phyloP scores from a whole-genome alignment of 164 flowering plant genomes.

The Liriodendron chinense region DNA sequence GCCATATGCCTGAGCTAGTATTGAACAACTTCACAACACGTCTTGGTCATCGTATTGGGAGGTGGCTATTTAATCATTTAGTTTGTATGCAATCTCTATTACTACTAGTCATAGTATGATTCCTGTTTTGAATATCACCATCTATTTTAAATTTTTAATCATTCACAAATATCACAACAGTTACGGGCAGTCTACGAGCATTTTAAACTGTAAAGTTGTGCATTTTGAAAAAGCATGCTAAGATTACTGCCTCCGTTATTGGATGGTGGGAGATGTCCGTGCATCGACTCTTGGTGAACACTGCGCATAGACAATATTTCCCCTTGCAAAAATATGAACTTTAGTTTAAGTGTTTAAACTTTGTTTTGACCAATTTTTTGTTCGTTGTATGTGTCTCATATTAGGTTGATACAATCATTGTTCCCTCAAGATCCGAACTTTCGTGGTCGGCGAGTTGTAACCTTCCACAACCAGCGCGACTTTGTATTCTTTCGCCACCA shows the following conservation, averaged over 20 bases:
- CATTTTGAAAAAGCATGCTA: background rate
- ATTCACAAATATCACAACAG: too few relatives aligned
- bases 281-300: background rate
- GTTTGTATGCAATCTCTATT: background rate
- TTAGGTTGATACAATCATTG: slow-evolving; percentile 75
- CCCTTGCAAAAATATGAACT: too few relatives aligned
- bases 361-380: slow-evolving; percentile 6
- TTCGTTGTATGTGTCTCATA: slow-evolving; percentile 14
- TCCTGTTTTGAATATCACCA: too few relatives aligned
- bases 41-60: slow-evolving; percentile 85
- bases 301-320: background rate
- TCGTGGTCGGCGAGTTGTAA: slow-evolving; percentile 85
- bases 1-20: slow-evolving; percentile 81
- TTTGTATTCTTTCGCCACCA: slow-evolving; percentile 95
- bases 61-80: slow-evolving; percentile 35
- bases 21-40: slow-evolving; percentile 84
- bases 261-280: background rate
- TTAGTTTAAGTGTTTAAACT: background rate
- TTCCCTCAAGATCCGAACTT: slow-evolving; percentile 88
- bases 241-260: background rate
- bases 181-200: background rate
- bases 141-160: too few relatives aligned
- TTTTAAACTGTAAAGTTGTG: background rate
- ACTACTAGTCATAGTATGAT: too few relatives aligned
- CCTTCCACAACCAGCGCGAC: slow-evolving; percentile 95